Evolutionary conservation across 2,329 filamentous ascomycete species (phyloP).

Genomic region (Diatrype stigma): DNA sequence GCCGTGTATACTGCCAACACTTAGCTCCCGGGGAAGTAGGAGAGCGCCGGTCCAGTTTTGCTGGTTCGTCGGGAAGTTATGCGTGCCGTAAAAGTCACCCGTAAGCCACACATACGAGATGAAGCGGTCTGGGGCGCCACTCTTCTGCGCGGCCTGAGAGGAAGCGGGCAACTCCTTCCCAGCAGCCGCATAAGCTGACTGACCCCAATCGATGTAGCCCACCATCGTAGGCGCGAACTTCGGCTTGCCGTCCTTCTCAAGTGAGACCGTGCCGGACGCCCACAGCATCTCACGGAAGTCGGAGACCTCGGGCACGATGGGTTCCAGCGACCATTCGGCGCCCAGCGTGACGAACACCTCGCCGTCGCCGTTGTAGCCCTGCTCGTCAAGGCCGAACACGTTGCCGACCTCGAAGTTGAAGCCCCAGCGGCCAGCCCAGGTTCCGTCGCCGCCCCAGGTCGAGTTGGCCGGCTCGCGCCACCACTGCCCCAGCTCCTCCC

Average conservation of each 20-base stretch:
- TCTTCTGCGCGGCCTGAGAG: constrained; percentile 32
- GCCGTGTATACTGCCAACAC: constrained; percentile 33
- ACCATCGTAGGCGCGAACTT: constrained; percentile 37
- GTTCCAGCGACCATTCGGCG: constrained; percentile 38
- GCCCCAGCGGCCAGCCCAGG: constrained; percentile 33
- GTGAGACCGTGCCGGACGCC: constrained; percentile 32
- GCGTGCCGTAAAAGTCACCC: constrained; percentile 36
- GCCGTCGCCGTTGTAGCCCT: constrained; percentile 35
- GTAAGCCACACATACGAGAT: constrained; percentile 39
- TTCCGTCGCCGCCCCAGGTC: constrained; percentile 30
- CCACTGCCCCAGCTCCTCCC: constrained; percentile 28
- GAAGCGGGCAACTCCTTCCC: constrained; percentile 35
- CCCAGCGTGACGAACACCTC: constrained; percentile 37
- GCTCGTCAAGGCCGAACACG: constrained; percentile 34
- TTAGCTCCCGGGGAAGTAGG: constrained; percentile 38
- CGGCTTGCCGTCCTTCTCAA: constrained; percentile 21
- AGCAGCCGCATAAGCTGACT: constrained; percentile 38
- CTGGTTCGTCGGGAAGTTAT: constrained; percentile 33
- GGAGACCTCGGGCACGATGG: constrained; percentile 34
- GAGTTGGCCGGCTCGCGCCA: constrained; percentile 36
- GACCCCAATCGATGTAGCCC: constrained; percentile 36
- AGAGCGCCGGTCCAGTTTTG: constrained; percentile 42
- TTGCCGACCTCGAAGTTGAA: constrained; percentile 45
- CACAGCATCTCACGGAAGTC: constrained; percentile 38
- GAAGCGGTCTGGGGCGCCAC: constrained; percentile 36